A percentile compares a stretch with the other conserved stretches of the same genome.
These are phyloP conservation scores for Pelargonium nanum DNA, from an alignment of 345 rosid species.

Conservation along the genomic window DNA sequence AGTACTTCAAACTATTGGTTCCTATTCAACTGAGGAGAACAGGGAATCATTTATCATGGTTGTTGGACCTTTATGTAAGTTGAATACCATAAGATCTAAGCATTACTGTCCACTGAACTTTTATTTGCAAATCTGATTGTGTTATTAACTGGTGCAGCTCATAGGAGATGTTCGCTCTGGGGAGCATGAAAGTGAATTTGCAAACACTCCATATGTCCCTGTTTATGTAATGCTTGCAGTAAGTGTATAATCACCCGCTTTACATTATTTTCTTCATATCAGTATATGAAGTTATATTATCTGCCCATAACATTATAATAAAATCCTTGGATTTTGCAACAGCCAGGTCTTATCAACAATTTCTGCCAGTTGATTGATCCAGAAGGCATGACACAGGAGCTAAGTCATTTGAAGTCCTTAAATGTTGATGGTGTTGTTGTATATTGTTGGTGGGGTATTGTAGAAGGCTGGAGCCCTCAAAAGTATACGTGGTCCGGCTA, in stretches of 20 bases:
- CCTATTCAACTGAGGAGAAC: background rate
- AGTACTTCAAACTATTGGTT: background rate
- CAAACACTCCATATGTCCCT: conserved; percentile 53
- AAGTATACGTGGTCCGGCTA: conserved; percentile 94
- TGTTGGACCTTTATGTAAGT: background rate
- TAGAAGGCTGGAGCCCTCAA: conserved; percentile 90
- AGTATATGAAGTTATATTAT: background rate
- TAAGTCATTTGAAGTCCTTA: conserved; percentile 62
- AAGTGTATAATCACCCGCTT: conserved; percentile 22
- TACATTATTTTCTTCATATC: conserved; percentile 6
- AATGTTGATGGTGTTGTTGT: conserved; percentile 70
- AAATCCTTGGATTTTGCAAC: conserved; percentile 18
- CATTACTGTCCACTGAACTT: background rate
- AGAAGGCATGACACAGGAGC: conserved; percentile 58
- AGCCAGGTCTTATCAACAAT: conserved; percentile 60
- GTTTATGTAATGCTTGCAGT: conserved; percentile 76
- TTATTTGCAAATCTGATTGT: conserved; percentile 8
- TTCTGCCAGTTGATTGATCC: conserved; percentile 74
- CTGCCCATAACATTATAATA: conserved; percentile 3
- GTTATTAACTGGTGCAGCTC: conserved; percentile 41
- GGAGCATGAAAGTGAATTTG: conserved; percentile 43
- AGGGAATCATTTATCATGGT: background rate
- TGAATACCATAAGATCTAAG: background rate
- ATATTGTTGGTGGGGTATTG: conserved; percentile 98
- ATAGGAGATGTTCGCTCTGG: conserved; percentile 64